Evolutionary conservation across 106 monocot genomes (phyloP).

Genomic region (Allium fistulosum): DNA sequence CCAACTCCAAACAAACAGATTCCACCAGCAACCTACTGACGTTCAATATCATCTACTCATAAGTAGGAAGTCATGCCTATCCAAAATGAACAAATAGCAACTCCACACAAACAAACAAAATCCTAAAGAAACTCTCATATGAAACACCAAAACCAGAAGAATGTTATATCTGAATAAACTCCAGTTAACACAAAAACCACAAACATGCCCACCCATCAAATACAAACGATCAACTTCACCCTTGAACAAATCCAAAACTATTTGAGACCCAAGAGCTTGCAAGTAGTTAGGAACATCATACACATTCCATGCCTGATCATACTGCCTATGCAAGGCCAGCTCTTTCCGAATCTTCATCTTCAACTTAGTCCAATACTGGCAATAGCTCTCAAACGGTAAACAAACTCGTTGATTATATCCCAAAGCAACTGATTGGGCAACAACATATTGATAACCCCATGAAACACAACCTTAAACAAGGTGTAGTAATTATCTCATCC

Average conservation of each 20-base stretch:
- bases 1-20: no score
- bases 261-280: constrained; percentile 87
- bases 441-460: constrained; percentile 95
- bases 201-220: no score
- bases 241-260: constrained; percentile 66
- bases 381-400: constrained; percentile 89
- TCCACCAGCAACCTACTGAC: no score
- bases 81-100: no score
- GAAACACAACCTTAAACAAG: constrained; percentile 88
- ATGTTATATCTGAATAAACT: no score
- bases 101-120: no score
- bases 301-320: constrained; percentile 97
- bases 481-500: constrained; percentile 96
- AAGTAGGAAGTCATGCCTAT: no score
- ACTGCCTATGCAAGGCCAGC: constrained; percentile 62
- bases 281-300: constrained; percentile 94
- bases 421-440: constrained; percentile 95
- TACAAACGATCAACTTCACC: constrained; percentile 33
- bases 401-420: constrained; percentile 99
- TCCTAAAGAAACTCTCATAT: no score
- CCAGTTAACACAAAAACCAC: no score
- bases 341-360: constrained; percentile 76
- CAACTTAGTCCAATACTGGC: constrained; percentile 87
- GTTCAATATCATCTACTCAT: no score
- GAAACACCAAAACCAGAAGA: no score